Percentiles rank a stretch among this genome's conserved stretches.
phyloP scores from a whole-genome alignment of 2,329 filamentous ascomycete species.

The Claviceps humidiphila region DNA sequence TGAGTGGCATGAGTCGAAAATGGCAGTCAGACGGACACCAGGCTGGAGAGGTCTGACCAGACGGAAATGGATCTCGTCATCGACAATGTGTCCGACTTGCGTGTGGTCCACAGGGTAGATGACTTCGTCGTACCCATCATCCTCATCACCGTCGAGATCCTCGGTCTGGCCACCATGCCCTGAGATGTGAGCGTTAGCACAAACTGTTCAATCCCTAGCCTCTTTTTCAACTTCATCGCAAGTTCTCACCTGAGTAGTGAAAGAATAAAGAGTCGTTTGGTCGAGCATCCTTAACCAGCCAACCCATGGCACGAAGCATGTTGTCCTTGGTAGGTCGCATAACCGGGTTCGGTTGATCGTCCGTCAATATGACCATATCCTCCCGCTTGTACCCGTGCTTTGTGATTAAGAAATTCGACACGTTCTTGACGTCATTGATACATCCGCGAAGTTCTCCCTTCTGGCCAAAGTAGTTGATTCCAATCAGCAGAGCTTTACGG shows the following conservation, averaged over 20 bases:
- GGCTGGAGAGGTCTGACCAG: conserved; percentile 66
- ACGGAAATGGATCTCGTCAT: conserved; percentile 65
- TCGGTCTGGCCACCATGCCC: conserved; percentile 66
- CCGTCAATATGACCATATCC: conserved; percentile 69
- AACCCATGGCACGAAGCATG: conserved; percentile 61
- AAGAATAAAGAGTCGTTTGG: conserved; percentile 68
- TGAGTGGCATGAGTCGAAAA: conserved; percentile 73
- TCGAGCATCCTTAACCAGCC: conserved; percentile 57
- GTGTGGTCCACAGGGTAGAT: conserved; percentile 68
- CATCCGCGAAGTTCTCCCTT: conserved; percentile 60
- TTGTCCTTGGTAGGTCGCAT: conserved; percentile 64
- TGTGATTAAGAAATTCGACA: conserved; percentile 57
- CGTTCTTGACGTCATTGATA: conserved; percentile 71
- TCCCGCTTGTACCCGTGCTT: conserved; percentile 59
- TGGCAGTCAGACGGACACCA: conserved; percentile 73
- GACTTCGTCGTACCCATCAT: conserved; percentile 65
- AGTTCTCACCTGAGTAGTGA: conserved; percentile 50
- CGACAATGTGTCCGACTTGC: conserved; percentile 57
- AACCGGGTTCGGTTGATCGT: conserved; percentile 57
- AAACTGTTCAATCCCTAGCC: neutral
- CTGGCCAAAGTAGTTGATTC: conserved; percentile 70
- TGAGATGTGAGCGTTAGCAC: conserved; percentile 14
- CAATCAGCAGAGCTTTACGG: conserved; percentile 62
- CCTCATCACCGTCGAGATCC: conserved; percentile 62
- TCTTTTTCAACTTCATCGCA: no score